Evolutionary conservation across 176 grass and related monocot species (phyloP), one percentile per base, ranked within the genome.

Genomic region (Triticum timopheevii): DNA sequence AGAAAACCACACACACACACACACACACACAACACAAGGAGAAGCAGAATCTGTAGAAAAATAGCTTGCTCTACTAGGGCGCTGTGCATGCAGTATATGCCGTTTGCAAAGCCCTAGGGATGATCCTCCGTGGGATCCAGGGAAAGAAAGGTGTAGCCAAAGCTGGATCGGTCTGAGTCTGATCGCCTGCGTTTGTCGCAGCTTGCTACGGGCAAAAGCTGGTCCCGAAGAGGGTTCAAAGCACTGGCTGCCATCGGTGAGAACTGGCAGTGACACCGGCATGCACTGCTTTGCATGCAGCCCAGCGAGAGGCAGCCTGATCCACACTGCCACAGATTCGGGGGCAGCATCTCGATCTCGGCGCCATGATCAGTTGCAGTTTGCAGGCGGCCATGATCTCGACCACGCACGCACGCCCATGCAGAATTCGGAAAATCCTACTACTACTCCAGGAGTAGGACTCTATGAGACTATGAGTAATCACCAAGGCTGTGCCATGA

Each of bases 191-290:
- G 17, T 31, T 65, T 72, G 65, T 50, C 36, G 64, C 31, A 75
- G 79, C 79, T 59, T 54, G 50, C 50, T 19, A 54, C 52, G 2
- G 52, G 17, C 25, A 25, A 65, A 65, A 62, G 50, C 24, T 68
- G 49, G 19, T 27, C 24, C n/a, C 49, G 2, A 5, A 75, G 87
- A 22, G 27, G 81, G 76, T 66, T 68, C 20, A 81, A 82, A 80
- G 77, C 80, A 2, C 13, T 40, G 30, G 10, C 3, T 4, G 86
- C 59, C 83, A 38, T 81, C 69, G 83, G 83, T 17, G 70, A 49
- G 70, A 82, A 89, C 83, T 85, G 88, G 3, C 67, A 85, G 44
- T 81, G 68, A 13, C 83, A 62, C 20, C 73, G 66, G 16, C 42
- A 80, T 69, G 73, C 61, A 25, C n/a, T n/a, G n/a, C n/a, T n/a